Evolutionary conservation across 495 filamentous ascomycete species (phyloP), one percentile per base, ranked within the genome.

Genomic region (Talaromyces stipitatus): DNA sequence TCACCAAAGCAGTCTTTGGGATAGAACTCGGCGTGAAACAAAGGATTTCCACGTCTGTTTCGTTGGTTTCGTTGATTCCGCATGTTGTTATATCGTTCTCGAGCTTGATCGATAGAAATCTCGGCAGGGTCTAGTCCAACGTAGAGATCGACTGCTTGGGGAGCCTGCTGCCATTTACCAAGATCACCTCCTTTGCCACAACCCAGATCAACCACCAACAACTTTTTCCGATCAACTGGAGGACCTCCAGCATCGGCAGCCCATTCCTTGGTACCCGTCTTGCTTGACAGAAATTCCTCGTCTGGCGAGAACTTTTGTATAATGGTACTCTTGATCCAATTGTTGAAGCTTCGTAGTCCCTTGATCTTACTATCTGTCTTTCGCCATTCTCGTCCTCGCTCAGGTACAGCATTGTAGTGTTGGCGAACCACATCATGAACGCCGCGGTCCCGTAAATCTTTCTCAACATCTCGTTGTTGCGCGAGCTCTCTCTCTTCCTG

Each of bases 131-230:
- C 94, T 14, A 95, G 72, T 1, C 94, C 94, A 45, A 98, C 90
- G 61, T 97, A 98, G 2, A 96, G 81, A 52, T 86, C 85, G 8
- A 97, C 86, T 20, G 78, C 72, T 64, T 95, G 88, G 11, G 92
- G 91, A 14, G 92, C 86, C 60, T 87, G 82, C 71, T 92, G 88
- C 94, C 94, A 98, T 71, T 98, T 98, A 47, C 86, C 85, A 47
- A 98, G 70, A 70, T 98, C 94, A 24, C 94, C 94, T 9, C 94
- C 94, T 70, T 98, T 98, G 22, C 94, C 94, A 69, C 94, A 98
- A 24, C 95, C 94, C 64, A 98, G 82, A 63, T 98, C 94, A 41
- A 98, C 78, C 20, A 98, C 89, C 6, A 89, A 73, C 22, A 97
- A 70, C 55, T 81, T 80, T 53, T 83, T 68, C 11, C 72, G 66